Conservation (phyloP, 2,329 filamentous ascomycete species). For the Colletotrichum higginsianum region DNA sequence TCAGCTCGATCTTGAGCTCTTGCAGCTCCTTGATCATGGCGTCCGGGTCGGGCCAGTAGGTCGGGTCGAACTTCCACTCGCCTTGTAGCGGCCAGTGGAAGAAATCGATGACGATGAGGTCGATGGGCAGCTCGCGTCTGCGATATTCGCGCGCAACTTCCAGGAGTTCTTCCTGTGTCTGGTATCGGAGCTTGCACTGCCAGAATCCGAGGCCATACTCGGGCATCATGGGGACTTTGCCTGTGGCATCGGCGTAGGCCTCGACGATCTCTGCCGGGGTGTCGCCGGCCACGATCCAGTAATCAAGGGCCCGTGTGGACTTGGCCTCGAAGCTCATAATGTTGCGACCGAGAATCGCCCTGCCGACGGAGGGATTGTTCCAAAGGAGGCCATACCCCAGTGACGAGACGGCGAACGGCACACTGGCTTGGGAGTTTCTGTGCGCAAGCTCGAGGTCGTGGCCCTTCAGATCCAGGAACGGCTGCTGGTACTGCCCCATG, state of each 20-base stretch:
- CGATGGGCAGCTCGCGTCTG: slow-evolving; percentile 66
- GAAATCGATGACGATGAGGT: slow-evolving; percentile 75
- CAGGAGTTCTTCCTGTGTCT: slow-evolving; percentile 73
- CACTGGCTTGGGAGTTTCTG: slow-evolving; percentile 73
- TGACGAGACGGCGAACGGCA: slow-evolving; percentile 72
- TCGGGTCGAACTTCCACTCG: slow-evolving; percentile 77
- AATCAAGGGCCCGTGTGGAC: slow-evolving; percentile 69
- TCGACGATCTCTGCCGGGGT: slow-evolving; percentile 67
- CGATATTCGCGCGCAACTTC: slow-evolving; percentile 70
- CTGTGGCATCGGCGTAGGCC: slow-evolving; percentile 67
- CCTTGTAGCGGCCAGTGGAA: slow-evolving; percentile 77
- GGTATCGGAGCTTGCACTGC: slow-evolving; percentile 75
- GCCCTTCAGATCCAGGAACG: slow-evolving; percentile 71
- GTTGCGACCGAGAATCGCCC: slow-evolving; percentile 71
- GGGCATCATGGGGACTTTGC: slow-evolving; percentile 74
- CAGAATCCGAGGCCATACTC: slow-evolving; percentile 76
- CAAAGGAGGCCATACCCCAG: slow-evolving; percentile 73
- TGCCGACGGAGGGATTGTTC: slow-evolving; percentile 74
- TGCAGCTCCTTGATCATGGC: slow-evolving; percentile 75
- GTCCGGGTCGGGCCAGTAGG: slow-evolving; percentile 76
- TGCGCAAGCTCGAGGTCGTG: slow-evolving; percentile 73
- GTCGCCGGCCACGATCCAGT: slow-evolving; percentile 72
- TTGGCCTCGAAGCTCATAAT: slow-evolving; percentile 71
- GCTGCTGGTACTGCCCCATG: slow-evolving; percentile 77
- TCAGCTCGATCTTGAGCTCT: slow-evolving; percentile 72